Percentiles rank a stretch among this genome's conserved stretches.
phyloP scores from a whole-genome alignment of 192 early-diverging fungal genomes.

The Mortierella antarctica region DNA sequence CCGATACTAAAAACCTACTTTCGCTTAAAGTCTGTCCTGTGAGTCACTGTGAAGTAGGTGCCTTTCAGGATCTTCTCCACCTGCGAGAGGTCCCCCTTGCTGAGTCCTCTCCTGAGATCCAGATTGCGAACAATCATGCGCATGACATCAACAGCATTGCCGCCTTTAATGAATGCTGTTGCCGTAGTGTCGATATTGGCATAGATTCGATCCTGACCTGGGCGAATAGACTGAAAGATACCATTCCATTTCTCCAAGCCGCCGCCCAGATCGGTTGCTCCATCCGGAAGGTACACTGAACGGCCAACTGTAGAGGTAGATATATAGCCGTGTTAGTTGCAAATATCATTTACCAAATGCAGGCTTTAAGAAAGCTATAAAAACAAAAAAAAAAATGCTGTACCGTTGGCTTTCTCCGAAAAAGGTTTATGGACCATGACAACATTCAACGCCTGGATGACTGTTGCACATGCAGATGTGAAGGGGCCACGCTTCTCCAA shows the following conservation, averaged over 20 bases:
- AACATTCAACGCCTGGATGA: slow-evolving; percentile 36
- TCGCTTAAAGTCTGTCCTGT: slow-evolving; percentile 52
- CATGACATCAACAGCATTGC: slow-evolving; percentile 9
- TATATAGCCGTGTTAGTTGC: slow-evolving; percentile 33
- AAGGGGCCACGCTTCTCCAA: slow-evolving; percentile 4
- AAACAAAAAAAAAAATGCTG: neutral
- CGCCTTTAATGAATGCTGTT: slow-evolving; percentile 62
- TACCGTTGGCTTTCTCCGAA: slow-evolving; percentile 18
- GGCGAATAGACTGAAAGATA: slow-evolving; percentile 85
- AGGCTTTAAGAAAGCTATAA: neutral
- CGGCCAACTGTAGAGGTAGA: slow-evolving; percentile 74
- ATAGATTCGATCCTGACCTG: slow-evolving; percentile 57
- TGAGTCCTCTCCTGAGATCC: slow-evolving; percentile 21
- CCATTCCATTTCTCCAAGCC: slow-evolving; percentile 93
- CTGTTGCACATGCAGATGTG: slow-evolving; percentile 14
- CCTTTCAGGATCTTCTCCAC: slow-evolving; percentile 48
- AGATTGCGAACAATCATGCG: slow-evolving; percentile 25
- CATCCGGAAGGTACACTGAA: slow-evolving; percentile 84
- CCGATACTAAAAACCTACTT: slow-evolving; percentile 69
- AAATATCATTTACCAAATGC: neutral
- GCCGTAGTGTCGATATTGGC: slow-evolving; percentile 73
- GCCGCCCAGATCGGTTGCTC: slow-evolving; percentile 58
- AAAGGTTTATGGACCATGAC: slow-evolving; percentile 19
- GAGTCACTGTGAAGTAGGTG: slow-evolving; percentile 52
- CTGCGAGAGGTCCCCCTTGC: neutral